Evolutionary conservation across 2,329 filamentous ascomycete genomes (phyloP).

Genomic region (Aspergillus quadricinctus): DNA sequence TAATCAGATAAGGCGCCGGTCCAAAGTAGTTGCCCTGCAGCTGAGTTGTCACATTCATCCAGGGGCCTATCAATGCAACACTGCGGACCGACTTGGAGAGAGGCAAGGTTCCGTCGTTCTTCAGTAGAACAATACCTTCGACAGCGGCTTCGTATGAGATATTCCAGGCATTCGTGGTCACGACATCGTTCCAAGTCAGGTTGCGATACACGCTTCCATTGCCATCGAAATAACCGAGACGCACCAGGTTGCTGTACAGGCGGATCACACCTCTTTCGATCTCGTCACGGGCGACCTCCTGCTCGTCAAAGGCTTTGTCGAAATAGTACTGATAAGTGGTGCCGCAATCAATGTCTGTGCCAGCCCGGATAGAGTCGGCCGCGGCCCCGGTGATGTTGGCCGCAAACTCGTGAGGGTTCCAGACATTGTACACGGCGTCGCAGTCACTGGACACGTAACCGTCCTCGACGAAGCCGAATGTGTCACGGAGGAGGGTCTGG

Average conservation of each 20-base stretch:
- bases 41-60: conserved; percentile 54
- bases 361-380: conserved; percentile 47
- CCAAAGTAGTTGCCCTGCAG: conserved; percentile 60
- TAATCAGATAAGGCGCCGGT: conserved; percentile 52
- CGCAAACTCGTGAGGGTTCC: conserved; percentile 49
- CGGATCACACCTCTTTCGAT: conserved; percentile 47
- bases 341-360: conserved; percentile 53
- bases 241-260: conserved; percentile 48
- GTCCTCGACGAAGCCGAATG: conserved; percentile 60
- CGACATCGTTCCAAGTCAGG: conserved; percentile 54
- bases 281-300: conserved; percentile 42
- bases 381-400: conserved; percentile 43
- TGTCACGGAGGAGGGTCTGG: conserved; percentile 58
- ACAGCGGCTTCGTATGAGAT: conserved; percentile 53
- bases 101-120: conserved; percentile 50
- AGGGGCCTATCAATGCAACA: conserved; percentile 56
- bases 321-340: conserved; percentile 46
- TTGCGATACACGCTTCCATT: conserved; percentile 44
- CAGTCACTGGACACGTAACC: conserved; percentile 64
- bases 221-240: conserved; percentile 52
- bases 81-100: conserved; percentile 34
- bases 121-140: conserved; percentile 47
- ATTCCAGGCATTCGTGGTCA: conserved; percentile 49
- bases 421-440: conserved; percentile 58
- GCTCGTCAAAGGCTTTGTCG: conserved; percentile 41